Evolutionary conservation across 73 alveolate species (phyloP).

Genomic region (Paramecium sonneborni): DNA sequence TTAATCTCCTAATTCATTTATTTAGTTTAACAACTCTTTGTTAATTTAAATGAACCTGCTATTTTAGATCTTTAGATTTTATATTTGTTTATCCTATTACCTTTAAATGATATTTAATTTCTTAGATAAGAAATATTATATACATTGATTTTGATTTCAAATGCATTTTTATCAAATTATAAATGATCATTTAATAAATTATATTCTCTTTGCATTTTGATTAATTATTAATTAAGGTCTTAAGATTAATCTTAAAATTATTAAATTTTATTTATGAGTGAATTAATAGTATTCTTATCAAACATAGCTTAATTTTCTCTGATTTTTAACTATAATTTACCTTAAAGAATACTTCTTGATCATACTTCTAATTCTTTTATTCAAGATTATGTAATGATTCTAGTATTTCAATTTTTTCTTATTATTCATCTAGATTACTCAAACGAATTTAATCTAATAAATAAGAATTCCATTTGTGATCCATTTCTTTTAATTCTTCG

Average conservation of each 20-base stretch:
- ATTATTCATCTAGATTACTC: not conserved
- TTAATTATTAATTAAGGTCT: not conserved
- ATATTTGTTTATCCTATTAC: not conserved
- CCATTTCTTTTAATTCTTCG: not conserved
- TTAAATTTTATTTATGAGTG: not conserved
- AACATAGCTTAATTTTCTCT: not conserved
- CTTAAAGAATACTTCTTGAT: not conserved
- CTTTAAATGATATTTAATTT: not conserved
- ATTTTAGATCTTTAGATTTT: not conserved
- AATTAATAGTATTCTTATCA: not conserved
- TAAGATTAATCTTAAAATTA: not conserved
- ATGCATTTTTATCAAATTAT: not conserved
- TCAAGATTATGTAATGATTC: not conserved
- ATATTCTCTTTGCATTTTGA: not conserved
- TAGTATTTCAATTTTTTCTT: not conserved
- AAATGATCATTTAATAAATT: not conserved
- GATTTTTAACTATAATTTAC: not conserved
- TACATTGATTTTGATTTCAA: not conserved
- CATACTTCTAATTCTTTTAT: not conserved
- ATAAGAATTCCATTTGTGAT: not conserved
- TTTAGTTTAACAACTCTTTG: not conserved
- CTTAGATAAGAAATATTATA: not conserved
- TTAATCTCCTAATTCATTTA: not conserved
- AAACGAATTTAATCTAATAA: not conserved
- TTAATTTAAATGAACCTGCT: not conserved